Evolutionary conservation across 1,284 basidiomycete species (phyloP), one percentile per base, ranked within the genome.

Genomic region (Fistulina hepatica): DNA sequence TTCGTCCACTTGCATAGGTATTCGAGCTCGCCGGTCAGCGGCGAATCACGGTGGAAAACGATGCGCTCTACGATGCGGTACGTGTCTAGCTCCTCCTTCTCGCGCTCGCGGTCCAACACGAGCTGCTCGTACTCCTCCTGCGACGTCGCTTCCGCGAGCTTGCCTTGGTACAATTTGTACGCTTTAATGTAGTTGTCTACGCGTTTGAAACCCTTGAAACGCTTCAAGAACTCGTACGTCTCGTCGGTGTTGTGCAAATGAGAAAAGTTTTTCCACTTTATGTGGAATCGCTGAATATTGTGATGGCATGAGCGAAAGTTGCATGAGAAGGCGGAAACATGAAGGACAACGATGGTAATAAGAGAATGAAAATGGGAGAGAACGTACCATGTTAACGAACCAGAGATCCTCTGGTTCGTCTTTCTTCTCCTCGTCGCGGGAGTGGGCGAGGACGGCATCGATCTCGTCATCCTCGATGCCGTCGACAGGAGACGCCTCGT

Each of bases 101-200:
- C 76, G 37, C 92, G 78, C 56, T 97, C 91, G 54, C 84, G 82
- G 55, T 94, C 91, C 39, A 97, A 78, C 50, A 82, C 68, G 41
- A 90, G 80, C 22, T 81, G 78, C 61, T 99, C 94, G 37, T 80
- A 65, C 51, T 99, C 94, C 64, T 99, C 94, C 10, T 75, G 74
- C 1, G 82, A 78, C 16, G 91, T 69, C 12, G 77, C 72, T 5
- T 83, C 73, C 33, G 71, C 70, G 39, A 63, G 67, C 16, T 90
- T 66, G 5, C 76, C 70, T 46, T 89, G 79, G 61, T 89, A 89
- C 1, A 64, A 43, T 52, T 81, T 82, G 64, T 78, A 71, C 13
- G 79, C 74, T 56, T 94, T 94, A 70, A 99, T 95, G 62, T 98
- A 99, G 64, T 98, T 98, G 62, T 97, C 94, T 42, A 99, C 90